Percentiles rank a stretch among this genome's conserved stretches.
phyloP scores from a whole-genome alignment of 768 basidiomycete species.

The Psilocybe tampanensis region DNA sequence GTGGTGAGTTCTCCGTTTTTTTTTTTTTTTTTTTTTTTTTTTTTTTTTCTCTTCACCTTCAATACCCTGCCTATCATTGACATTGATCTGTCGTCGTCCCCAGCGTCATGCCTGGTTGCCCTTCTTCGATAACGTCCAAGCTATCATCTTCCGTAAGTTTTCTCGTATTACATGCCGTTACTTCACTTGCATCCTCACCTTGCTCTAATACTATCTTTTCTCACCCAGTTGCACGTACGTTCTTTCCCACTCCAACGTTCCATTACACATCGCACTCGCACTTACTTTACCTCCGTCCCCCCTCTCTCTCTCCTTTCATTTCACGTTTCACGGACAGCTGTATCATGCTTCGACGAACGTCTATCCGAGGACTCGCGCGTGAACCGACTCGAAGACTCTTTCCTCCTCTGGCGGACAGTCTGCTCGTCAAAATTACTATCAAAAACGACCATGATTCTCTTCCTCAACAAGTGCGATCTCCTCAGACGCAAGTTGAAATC shows the following conservation, averaged over 20 bases:
- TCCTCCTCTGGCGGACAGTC: constrained; percentile 66
- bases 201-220: too few species aligned
- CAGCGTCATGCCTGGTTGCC: constrained; percentile 75
- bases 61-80: too few species aligned
- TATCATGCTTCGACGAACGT: constrained; percentile 48
- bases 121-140: constrained; percentile 73
- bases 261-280: too few species aligned
- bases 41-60: too few species aligned
- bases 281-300: constrained; percentile 28
- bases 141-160: constrained; percentile 73
- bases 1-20: constrained; percentile 44
- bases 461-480: constrained; percentile 76
- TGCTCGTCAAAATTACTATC: constrained; percentile 61
- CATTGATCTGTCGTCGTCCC: background rate
- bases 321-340: constrained; percentile 26
- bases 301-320: constrained; percentile 32
- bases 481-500: constrained; percentile 49
- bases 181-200: constrained; percentile 6
- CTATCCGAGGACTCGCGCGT: constrained; percentile 60
- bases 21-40: too few species aligned
- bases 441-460: constrained; percentile 65
- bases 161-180: constrained; percentile 31
- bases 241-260: too few species aligned
- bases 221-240: constrained; percentile 58
- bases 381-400: constrained; percentile 74